Percentiles rank a stretch among this genome's conserved stretches.
Evolutionary conservation across 805 yeast species (phyloP).

Genomic region (Brettanomyces sp.): DNA sequence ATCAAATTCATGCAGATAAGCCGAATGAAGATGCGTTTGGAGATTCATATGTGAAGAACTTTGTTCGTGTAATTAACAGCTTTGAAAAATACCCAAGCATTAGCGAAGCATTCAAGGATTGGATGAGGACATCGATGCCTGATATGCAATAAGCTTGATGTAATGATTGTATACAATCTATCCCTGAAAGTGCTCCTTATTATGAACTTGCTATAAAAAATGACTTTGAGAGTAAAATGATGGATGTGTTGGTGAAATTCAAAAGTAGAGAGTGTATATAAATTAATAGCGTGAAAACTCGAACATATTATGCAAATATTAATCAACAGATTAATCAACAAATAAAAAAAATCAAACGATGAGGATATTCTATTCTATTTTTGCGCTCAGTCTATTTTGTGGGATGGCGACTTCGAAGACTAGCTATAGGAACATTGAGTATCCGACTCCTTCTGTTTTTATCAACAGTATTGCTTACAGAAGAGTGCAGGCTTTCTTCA

Average conservation of each 20-base stretch:
- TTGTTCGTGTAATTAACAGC: constrained; percentile 25
- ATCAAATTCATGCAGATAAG: background rate
- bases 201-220: too few relatives aligned
- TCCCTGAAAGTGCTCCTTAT: too few relatives aligned
- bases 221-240: too few relatives aligned
- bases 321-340: too few relatives aligned
- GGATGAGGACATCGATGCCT: constrained; percentile 14
- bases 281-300: background rate
- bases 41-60: constrained; percentile 21
- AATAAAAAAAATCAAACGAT: too few relatives aligned
- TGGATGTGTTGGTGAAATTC: too few relatives aligned
- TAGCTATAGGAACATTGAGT: constrained; percentile 3
- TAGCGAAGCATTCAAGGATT: constrained; percentile 28
- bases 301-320: background rate
- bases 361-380: too few relatives aligned
- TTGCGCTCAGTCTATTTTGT: too few relatives aligned
- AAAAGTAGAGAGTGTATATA: too few relatives aligned
- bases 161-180: too few relatives aligned
- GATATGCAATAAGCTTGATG: background rate
- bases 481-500: constrained; percentile 14
- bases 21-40: background rate
- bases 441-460: constrained; percentile 1
- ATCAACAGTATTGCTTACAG: background rate
- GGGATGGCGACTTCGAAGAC: background rate
- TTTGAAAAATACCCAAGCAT: constrained; percentile 25